Conservation (phyloP, 257 asterid genomes). For the Solanum medicagineum region DNA sequence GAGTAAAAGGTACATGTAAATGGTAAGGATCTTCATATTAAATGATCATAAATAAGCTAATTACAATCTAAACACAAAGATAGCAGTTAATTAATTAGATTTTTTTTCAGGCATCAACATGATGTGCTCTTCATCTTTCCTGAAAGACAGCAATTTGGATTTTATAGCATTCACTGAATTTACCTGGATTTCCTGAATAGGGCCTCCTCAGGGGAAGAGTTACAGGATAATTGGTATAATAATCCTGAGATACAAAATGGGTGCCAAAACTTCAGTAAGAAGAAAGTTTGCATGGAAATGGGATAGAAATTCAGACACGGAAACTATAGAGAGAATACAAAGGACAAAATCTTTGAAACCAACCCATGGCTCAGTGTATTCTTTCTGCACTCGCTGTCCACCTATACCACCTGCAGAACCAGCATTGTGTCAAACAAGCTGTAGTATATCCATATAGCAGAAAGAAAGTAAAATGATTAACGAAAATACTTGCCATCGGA, state of each 20-base stretch:
- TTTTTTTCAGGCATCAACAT: neutral
- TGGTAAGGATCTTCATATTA: neutral
- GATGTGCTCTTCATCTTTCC: neutral
- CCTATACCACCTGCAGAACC: slow-evolving; percentile 26
- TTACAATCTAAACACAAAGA: neutral
- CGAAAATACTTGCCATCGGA: slow-evolving; percentile 33
- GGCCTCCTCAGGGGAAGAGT: slow-evolving; percentile 80
- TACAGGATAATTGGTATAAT: slow-evolving; percentile 54
- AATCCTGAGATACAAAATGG: slow-evolving; percentile 34
- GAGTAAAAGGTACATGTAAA: neutral
- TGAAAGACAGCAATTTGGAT: neutral
- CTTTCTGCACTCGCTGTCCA: slow-evolving; percentile 28
- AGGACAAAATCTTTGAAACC: slow-evolving; percentile 2
- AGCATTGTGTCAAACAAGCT: neutral
- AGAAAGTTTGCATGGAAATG: neutral
- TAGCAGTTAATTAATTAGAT: neutral
- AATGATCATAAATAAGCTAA: neutral
- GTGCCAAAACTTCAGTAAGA: neutral
- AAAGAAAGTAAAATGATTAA: slow-evolving; percentile 3
- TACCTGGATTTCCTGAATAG: slow-evolving; percentile 91
- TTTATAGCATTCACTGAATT: neutral
- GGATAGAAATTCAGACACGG: neutral
- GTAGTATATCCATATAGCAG: neutral
- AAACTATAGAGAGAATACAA: neutral
- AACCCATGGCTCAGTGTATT: slow-evolving; percentile 92